A percentile compares a stretch with the other conserved stretches of the same genome.
Evolutionary conservation across 495 filamentous ascomycete species (phyloP).

Genomic region (Neurospora hispaniola): DNA sequence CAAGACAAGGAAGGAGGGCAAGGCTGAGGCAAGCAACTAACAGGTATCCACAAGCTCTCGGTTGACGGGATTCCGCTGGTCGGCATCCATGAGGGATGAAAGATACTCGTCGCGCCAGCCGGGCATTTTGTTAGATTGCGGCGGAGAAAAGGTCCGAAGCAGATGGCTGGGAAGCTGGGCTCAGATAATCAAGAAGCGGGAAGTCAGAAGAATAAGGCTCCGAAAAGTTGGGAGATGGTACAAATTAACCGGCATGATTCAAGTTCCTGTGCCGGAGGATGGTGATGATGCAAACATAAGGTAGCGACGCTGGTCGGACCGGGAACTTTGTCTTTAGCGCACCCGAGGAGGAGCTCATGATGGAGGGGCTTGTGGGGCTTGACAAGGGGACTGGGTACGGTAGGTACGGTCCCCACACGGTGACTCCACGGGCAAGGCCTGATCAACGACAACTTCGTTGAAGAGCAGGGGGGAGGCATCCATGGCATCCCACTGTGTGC

Average conservation of each 20-base stretch:
- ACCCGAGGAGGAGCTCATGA: background rate
- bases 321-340: background rate
- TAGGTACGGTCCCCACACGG: background rate
- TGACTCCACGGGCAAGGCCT: background rate
- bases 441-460: background rate
- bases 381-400: background rate
- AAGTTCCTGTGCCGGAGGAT: background rate
- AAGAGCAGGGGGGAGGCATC: background rate
- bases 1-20: background rate
- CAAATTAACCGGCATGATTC: background rate
- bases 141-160: background rate
- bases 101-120: conserved; percentile 40
- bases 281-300: background rate
- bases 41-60: conserved; percentile 36
- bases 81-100: conserved; percentile 28
- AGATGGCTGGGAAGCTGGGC: background rate
- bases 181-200: background rate
- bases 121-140: conserved; percentile 20
- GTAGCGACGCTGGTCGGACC: background rate
- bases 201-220: background rate
- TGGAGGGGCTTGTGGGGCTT: background rate
- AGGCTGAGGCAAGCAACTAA: conserved; percentile 16
- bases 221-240: background rate
- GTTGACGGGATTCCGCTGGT: conserved; percentile 33
- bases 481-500: background rate